Evolutionary conservation across 2,329 filamentous ascomycete species (phyloP).

Genomic region (Cladosporium colombiae): DNA sequence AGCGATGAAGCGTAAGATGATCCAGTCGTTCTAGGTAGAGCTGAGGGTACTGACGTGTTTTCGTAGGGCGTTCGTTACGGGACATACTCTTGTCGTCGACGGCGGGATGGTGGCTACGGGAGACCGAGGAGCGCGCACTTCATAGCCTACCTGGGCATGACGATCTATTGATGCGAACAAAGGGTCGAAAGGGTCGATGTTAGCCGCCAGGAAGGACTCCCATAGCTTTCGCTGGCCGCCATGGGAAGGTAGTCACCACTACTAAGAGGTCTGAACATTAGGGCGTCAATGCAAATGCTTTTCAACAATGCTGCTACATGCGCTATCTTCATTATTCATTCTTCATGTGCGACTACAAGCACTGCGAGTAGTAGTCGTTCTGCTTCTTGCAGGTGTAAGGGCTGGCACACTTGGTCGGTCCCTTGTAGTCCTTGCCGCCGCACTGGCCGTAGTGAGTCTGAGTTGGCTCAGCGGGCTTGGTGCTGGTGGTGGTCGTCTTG

Average conservation of each 20-base stretch:
- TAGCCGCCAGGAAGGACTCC: slow-evolving; percentile 91
- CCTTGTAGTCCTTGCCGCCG: slow-evolving; percentile 40
- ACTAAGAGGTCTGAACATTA: not conserved
- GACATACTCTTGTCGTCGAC: slow-evolving; percentile 22
- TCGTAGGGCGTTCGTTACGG: slow-evolving; percentile 27
- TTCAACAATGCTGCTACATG: not conserved
- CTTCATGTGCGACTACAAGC: slow-evolving; percentile 22
- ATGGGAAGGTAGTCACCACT: slow-evolving; percentile 60
- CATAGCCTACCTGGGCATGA: slow-evolving; percentile 59
- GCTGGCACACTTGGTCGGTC: slow-evolving; percentile 38
- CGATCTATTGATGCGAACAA: slow-evolving; percentile 96
- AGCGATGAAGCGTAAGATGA: slow-evolving; percentile 31
- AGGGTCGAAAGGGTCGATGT: slow-evolving; percentile 87
- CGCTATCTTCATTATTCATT: not conserved
- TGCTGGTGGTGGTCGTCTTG: slow-evolving; percentile 2
- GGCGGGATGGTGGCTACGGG: not conserved
- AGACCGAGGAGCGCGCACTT: not conserved
- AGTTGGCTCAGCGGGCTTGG: slow-evolving; percentile 7
- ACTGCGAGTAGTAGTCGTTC: slow-evolving; percentile 44
- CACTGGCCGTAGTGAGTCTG: slow-evolving; percentile 34
- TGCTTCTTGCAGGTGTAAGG: slow-evolving; percentile 37
- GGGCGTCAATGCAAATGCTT: not conserved
- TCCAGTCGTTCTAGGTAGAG: not conserved
- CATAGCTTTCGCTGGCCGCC: slow-evolving; percentile 92
- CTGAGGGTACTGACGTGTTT: not conserved